Percentiles rank a stretch among this genome's conserved stretches.
Conservation (phyloP, 1,139 yeast species). For the Debaryomyces singareniensis region DNA sequence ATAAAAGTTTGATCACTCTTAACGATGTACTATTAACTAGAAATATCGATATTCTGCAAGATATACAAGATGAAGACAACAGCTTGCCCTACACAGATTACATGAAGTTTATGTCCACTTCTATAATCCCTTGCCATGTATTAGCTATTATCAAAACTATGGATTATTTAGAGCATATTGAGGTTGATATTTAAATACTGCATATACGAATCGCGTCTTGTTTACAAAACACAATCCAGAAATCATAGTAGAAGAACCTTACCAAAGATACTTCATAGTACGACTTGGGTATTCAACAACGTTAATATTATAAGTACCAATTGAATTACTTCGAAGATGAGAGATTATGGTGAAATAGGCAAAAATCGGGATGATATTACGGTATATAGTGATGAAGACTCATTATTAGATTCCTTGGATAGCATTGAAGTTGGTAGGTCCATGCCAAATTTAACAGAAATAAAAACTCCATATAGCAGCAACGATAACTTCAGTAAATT, state of each 20-base stretch:
- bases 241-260: not conserved
- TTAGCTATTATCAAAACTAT: conserved; percentile 66
- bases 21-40: not conserved
- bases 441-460: not conserved
- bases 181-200: conserved; percentile 24
- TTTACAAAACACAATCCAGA: not conserved
- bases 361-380: conserved; percentile 6
- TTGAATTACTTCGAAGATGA: conserved; percentile 5
- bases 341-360: conserved; percentile 2
- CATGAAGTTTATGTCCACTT: conserved; percentile 9
- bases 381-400: conserved; percentile 7
- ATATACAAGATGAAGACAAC: conserved; percentile 16
- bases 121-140: conserved; percentile 75
- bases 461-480: too few relatives aligned
- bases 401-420: conserved; percentile 4
- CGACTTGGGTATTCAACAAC: not conserved
- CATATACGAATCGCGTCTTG: conserved; percentile 4
- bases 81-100: conserved; percentile 10
- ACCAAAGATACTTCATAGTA: not conserved
- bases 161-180: conserved; percentile 38
- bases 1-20: conserved; percentile 51
- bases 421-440: conserved; percentile 3
- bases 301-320: conserved; percentile 3
- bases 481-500: too few relatives aligned
- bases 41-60: conserved; percentile 1